Conservation (phyloP, 305 asterid species). For the Vinca major region DNA sequence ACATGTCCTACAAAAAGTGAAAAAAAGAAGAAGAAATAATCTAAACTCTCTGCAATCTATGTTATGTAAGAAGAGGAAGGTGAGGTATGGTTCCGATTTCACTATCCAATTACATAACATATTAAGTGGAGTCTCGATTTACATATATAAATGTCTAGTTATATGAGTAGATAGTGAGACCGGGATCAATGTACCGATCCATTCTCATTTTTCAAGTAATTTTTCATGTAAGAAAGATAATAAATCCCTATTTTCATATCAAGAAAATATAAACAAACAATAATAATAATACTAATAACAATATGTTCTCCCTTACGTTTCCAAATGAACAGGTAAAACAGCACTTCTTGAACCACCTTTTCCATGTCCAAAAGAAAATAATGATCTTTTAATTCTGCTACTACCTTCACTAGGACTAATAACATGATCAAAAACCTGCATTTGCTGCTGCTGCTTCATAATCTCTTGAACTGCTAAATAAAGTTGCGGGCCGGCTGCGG, state of each 20-base stretch:
- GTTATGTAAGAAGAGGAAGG: neutral
- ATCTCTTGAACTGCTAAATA: slow-evolving; percentile 56
- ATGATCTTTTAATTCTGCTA: slow-evolving; percentile 48
- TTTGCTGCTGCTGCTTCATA: slow-evolving; percentile 21
- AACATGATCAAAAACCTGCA: slow-evolving; percentile 14
- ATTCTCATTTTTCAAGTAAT: too few species aligned
- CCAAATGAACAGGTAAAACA: slow-evolving; percentile 48
- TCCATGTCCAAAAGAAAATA: slow-evolving; percentile 72
- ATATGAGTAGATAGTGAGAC: too few species aligned
- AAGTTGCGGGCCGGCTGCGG: slow-evolving; percentile 58
- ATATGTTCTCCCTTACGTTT: slow-evolving; percentile 18
- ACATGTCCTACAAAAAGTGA: too few species aligned
- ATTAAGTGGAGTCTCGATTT: too few species aligned
- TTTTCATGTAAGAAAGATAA: too few species aligned
- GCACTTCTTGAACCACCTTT: slow-evolving; percentile 53
- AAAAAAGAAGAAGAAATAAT: too few species aligned
- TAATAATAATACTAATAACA: neutral
- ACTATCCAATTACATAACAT: too few species aligned
- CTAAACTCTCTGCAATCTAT: slow-evolving; percentile 5
- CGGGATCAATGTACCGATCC: too few species aligned
- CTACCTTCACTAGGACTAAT: slow-evolving; percentile 32
- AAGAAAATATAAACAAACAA: neutral
- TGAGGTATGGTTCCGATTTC: too few species aligned
- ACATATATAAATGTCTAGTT: too few species aligned
- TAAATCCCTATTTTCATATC: neutral